Evolutionary conservation across 768 basidiomycete genomes (phyloP), one percentile per base, ranked within the genome.

Genomic region (Leccinum imitatum): DNA sequence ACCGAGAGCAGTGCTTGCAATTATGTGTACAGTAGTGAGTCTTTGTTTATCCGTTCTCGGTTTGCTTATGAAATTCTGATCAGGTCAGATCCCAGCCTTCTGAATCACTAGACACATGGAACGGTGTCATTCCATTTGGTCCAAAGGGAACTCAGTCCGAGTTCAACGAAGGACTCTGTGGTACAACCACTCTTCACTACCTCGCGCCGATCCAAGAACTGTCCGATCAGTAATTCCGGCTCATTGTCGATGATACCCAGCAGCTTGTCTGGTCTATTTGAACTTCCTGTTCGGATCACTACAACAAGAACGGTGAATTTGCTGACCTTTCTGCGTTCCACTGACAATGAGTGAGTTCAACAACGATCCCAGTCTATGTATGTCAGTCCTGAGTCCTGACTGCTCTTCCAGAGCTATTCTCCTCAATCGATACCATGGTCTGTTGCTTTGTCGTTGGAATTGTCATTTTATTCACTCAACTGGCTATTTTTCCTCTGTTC

Each of bases 141-240:
- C 39, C 53, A 13, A 60, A 64, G 31, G 63, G 59, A 47, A 54
- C 2, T 3, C 56, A 51, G 21, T 61, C 47, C n/a, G 25, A 59
- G 33, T 59, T 64, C 31, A 64, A 59, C 23, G 48, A 61, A 6
- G 33, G n/a, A 11, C 21, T 61, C 57, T 64, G 60, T 60, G 63
- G 60, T 44, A 15, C 54, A 19, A 50, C 51, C 19, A 61, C 60
- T 19, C n/a, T 27, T 10, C 46, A 30, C 23, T 61, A 46, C 25
- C 50, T 64, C 39, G 33, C 13, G 4, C 58, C 61, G 17, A 59
- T 63, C 46, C 50, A 54, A 19, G 39, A 51, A 13, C 37, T 64
- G 25, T 53, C 57, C 15, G 25, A 61, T 14, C 50, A 57, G 21
- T 35, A 47, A 21, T 64, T 61, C 7, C 7, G 17, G 44, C 33